Evolutionary conservation across 2,329 filamentous ascomycete genomes (phyloP), one percentile per base, ranked within the genome.

Genomic region (Mycocentrospora acerina): DNA sequence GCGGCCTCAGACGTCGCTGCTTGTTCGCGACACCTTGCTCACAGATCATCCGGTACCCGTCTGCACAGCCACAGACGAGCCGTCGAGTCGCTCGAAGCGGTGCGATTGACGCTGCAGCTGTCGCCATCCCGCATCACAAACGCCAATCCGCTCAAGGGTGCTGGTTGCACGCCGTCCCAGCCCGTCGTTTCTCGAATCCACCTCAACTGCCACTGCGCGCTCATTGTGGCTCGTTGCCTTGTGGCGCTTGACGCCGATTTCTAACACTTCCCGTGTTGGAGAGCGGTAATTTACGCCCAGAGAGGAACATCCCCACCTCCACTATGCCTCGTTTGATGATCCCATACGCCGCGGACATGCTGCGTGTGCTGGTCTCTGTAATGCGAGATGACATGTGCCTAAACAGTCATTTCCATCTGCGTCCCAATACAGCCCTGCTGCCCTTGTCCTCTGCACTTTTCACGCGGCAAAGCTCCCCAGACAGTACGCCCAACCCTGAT

Each of bases 41-140:
- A 41, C 34, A 41, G 55, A 51, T 52, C 46, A 43, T 32, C 44
- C 51, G 51, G 35, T 38, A 38, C 48, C 46, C 43, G 43, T 40
- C 19, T 58, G 62, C 62, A 66, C 62, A 64, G 62, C 62, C 62
- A 66, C 62, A 39, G 51, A 58, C 59, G 51, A 51, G 48, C 49
- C 45, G 41, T 41, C 40, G 24, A 22, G 34, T n/a, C 14, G 32
- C 59, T 51, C 53, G 43, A 62, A 57, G 25, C 25, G 57, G 43
- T 40, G 52, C 42, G 61, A 66, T 66, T 59, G 57, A 58, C 62
- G 53, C 55, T 60, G 57, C 59, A 59, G 37, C 49, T 49, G 44
- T 53, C 51, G 50, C 48, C 48, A 54, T 51, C 49, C 55, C 55
- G 50, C 51, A 39, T 32, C 44, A 31, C 35, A 36, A 53, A 28